Conservation (phyloP, 768 basidiomycete genomes). For the Xanthoconium stramineum region DNA sequence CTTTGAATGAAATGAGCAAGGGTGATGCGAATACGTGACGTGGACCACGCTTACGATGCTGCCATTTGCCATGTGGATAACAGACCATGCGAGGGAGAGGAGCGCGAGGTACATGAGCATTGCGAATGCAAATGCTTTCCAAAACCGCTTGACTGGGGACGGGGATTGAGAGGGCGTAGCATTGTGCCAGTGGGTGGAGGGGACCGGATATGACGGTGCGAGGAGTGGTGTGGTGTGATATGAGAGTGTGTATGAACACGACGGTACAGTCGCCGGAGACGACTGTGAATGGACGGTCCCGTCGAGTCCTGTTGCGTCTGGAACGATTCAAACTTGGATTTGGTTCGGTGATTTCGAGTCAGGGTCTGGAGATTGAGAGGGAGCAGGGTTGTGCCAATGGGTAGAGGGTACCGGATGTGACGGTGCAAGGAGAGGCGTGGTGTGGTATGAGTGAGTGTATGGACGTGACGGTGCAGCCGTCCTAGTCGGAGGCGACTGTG, state of each 20-base stretch:
- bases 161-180: no score
- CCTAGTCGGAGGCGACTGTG: background rate
- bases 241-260: background rate
- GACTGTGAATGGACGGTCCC: slow-evolving; percentile 7
- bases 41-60: background rate
- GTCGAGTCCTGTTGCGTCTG: background rate
- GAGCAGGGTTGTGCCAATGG: no score
- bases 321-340: background rate
- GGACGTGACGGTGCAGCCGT: background rate
- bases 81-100: background rate
- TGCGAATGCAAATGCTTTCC: slow-evolving; percentile 9
- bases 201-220: slow-evolving; percentile 12
- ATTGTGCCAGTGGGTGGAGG: background rate
- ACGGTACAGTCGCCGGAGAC: background rate
- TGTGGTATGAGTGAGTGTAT: slow-evolving; percentile 7
- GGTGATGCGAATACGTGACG: no score
- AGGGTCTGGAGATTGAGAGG: no score
- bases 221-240: slow-evolving; percentile 8
- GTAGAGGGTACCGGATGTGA: slow-evolving; percentile 6
- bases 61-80: background rate
- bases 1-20: background rate
- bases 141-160: slow-evolving; percentile 5
- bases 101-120: slow-evolving; percentile 13
- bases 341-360: background rate
- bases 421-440: slow-evolving; percentile 5